Evolutionary conservation across 371 early-diverging fungal species (phyloP).

Genomic region (Amoeboaphelidium protococcarum): DNA sequence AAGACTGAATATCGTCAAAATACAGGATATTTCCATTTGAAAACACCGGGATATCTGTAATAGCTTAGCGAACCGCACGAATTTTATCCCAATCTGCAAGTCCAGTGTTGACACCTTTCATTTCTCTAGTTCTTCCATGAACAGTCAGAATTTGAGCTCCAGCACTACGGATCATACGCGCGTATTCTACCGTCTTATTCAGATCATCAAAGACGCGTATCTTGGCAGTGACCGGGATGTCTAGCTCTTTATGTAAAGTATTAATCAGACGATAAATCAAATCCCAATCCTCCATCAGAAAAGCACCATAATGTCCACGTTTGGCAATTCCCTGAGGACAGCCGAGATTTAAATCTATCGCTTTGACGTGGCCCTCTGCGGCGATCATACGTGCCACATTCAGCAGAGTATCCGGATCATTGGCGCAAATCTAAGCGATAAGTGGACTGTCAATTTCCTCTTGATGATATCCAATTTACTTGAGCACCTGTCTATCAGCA

Average conservation of each 20-base stretch:
- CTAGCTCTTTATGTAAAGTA: conserved; percentile 44
- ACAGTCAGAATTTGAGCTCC: conserved; percentile 77
- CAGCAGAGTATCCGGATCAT: conserved; percentile 64
- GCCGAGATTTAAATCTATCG: conserved; percentile 92
- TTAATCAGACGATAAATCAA: conserved; percentile 41
- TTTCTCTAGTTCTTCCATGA: conserved; percentile 87
- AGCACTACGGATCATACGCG: conserved; percentile 83
- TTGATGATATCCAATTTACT: conserved; percentile 1
- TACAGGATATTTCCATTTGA: conserved; percentile 95
- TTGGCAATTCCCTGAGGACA: conserved; percentile 93
- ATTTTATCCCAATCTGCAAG: conserved; percentile 95
- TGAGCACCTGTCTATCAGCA: too few species aligned
- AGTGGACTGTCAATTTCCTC: conserved; percentile 83
- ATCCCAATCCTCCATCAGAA: conserved; percentile 87
- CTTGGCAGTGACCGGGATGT: conserved; percentile 92
- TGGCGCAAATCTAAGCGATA: conserved; percentile 90
- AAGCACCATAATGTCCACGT: conserved; percentile 86
- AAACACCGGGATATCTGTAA: conserved; percentile 77
- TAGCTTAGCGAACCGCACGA: conserved; percentile 31
- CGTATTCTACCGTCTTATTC: conserved; percentile 79
- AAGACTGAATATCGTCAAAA: conserved; percentile 55
- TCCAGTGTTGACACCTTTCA: conserved; percentile 87
- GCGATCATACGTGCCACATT: conserved; percentile 48
- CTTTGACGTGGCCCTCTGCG: conserved; percentile 55
- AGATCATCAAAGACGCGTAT: conserved; percentile 79